Base-by-base conservation (phyloP, 306 rosid species). In the Casuarina cunninghamiana region DNA sequence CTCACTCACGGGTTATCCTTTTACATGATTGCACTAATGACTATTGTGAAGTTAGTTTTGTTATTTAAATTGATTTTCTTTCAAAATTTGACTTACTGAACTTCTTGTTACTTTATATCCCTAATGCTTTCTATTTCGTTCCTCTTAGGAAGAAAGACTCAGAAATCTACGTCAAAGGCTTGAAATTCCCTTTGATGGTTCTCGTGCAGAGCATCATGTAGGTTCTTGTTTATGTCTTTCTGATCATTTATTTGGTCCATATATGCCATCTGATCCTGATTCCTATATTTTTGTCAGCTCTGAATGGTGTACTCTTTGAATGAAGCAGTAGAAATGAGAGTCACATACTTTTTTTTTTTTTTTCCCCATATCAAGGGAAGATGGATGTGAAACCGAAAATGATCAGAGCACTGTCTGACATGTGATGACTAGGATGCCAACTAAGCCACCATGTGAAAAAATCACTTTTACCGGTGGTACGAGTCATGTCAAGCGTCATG, bases 151-250 rank as follows among this genome's bases (percentile, higher is more conserved):
- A 86, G 97, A 83, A 86, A 89, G 97, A 60, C 90, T 93, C 63
- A 77, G 78, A 83, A 76, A 69, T 67, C 78, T 93, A 78, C 85
- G 78, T 75, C 84, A 83, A 69, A 87, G 97, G 80, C 86, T 93
- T 76, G 90, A 90, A 83, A 89, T 95, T 58, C 93, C 99, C 54
- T 95, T 92, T 79, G 93, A 95, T 81, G 96, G 97, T 77, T 91
- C 96, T 75, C 84, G 84, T 51, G 35, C 61, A 49, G 96, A 95
- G 87, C 99, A 95, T 86, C 97, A 89, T 83, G 99, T 95, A 83
- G 21, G 92, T 68, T 71, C 51, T 72, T 54, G 65, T 72, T 76
- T 19, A 17, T 37, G 16, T 75, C 65, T 75, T 58, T 43, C 37
- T 5, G 21, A 53, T 78, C 60, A 11, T 49, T 74, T 70, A 37